Evolutionary conservation across 148 eudicot species (phyloP).

Genomic region (Polygonum aviculare): DNA sequence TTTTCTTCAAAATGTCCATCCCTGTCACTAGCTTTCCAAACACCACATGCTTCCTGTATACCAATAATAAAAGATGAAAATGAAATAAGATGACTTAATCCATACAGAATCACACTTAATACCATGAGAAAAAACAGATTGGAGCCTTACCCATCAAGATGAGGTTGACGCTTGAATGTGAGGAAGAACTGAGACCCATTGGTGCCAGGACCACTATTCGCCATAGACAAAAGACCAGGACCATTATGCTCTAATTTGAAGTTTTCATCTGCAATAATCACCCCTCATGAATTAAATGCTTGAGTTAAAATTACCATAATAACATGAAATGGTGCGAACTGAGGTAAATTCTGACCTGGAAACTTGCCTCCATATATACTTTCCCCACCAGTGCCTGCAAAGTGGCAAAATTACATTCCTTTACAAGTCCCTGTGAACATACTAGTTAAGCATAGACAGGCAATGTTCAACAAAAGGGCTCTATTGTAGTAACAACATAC

Average conservation of each 20-base stretch:
- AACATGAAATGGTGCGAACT: neutral
- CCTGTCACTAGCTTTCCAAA: constrained; percentile 88
- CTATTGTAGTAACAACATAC: constrained; percentile 39
- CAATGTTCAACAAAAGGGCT: constrained; percentile 18
- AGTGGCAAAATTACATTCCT: constrained; percentile 49
- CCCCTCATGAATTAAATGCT: neutral
- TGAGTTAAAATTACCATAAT: neutral
- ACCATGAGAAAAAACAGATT: neutral
- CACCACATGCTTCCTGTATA: constrained; percentile 87
- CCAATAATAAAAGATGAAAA: constrained; percentile 9
- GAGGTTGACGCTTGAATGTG: constrained; percentile 66
- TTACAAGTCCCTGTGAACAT: constrained; percentile 43
- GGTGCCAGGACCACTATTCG: constrained; percentile 80
- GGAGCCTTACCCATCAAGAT: constrained; percentile 82
- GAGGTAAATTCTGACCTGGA: constrained; percentile 40
- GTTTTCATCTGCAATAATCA: constrained; percentile 66
- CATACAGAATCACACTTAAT: neutral
- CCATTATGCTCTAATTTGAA: constrained; percentile 66
- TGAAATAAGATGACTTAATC: neutral
- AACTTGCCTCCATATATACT: constrained; percentile 97
- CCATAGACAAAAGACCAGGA: constrained; percentile 91
- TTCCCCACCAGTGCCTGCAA: constrained; percentile 99
- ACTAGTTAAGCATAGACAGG: constrained; percentile 32
- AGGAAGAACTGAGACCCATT: constrained; percentile 98
- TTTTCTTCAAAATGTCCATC: constrained; percentile 66